Percentiles rank a stretch among this genome's conserved stretches.
phyloP scores from a whole-genome alignment of 352 stramenopile genomes.

The Pythium plurisporium region DNA sequence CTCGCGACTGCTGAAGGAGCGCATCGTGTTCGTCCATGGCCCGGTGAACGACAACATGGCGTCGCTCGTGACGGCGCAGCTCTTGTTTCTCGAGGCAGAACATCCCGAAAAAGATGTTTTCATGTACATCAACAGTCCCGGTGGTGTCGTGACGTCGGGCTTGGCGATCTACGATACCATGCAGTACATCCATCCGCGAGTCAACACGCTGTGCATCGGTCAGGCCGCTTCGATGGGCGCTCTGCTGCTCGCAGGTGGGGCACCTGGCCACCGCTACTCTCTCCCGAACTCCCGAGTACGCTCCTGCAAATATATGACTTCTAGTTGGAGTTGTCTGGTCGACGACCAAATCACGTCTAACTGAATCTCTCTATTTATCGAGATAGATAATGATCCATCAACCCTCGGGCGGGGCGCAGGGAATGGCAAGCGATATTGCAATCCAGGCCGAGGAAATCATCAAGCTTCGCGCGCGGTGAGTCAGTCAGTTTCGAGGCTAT shows the following conservation, averaged over 20 bases:
- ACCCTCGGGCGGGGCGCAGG: slow-evolving; percentile 93
- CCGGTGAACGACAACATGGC: slow-evolving; percentile 89
- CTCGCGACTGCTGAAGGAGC: slow-evolving; percentile 95
- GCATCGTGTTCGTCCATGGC: slow-evolving; percentile 97
- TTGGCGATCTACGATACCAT: slow-evolving; percentile 99
- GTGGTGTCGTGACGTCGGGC: slow-evolving; percentile 95
- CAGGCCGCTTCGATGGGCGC: slow-evolving; percentile 96
- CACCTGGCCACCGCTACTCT: slow-evolving; percentile 85
- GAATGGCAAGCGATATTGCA: slow-evolving; percentile 97
- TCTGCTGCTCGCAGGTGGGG: slow-evolving; percentile 92
- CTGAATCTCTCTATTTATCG: background rate
- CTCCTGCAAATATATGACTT: background rate
- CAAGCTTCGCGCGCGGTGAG: slow-evolving; percentile 66
- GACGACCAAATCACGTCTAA: too few relatives aligned
- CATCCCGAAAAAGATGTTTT: slow-evolving; percentile 97
- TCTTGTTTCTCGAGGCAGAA: slow-evolving; percentile 96
- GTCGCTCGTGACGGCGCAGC: slow-evolving; percentile 76
- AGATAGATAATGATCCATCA: slow-evolving; percentile 97
- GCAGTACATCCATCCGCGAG: slow-evolving; percentile 96
- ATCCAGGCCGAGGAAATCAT: slow-evolving; percentile 99
- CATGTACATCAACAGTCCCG: slow-evolving; percentile 99
- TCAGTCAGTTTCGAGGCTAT: background rate
- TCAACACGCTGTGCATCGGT: slow-evolving; percentile 98
- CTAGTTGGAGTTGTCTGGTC: too few relatives aligned
- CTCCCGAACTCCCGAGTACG: slow-evolving; percentile 92